These are phyloP conservation scores for Lepidium sativum DNA, from an alignment of 345 rosid species.

Conservation along the genomic window DNA sequence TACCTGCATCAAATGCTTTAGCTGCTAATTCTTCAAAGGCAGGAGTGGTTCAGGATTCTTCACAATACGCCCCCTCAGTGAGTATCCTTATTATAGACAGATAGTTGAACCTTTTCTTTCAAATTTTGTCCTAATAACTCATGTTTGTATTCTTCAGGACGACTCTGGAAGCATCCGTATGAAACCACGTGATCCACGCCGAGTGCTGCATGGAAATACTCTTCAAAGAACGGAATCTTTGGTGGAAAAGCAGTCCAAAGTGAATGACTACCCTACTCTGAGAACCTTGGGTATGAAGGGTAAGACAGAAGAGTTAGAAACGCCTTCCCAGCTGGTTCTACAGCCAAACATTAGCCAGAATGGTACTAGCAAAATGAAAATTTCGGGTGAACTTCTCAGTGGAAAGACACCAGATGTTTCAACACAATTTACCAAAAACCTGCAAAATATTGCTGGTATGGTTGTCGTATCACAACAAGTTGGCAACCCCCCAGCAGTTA, in stretches of 20 bases:
- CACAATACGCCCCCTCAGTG: constrained; percentile 36
- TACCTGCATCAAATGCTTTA: constrained; percentile 30
- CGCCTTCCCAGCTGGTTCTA: constrained; percentile 29
- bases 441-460: constrained; percentile 53
- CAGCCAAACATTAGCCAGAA: constrained; percentile 18
- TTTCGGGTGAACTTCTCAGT: constrained; percentile 8
- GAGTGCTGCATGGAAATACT: constrained; percentile 51
- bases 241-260: constrained; percentile 45
- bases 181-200: constrained; percentile 99
- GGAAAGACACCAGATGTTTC: constrained; percentile 47
- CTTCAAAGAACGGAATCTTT: constrained; percentile 47
- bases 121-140: neutral
- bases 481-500: constrained; percentile 24
- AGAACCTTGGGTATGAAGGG: constrained; percentile 31
- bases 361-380: constrained; percentile 6
- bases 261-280: constrained; percentile 26
- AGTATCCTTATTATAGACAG: constrained; percentile 23
- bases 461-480: constrained; percentile 49
- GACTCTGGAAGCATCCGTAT: constrained; percentile 66
- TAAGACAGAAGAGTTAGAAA: constrained; percentile 33
- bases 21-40: constrained; percentile 42
- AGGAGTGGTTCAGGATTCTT: constrained; percentile 34
- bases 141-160: constrained; percentile 38
- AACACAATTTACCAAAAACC: constrained; percentile 55
- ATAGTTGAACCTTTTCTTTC: neutral